A percentile compares a stretch with the other conserved stretches of the same genome.
Evolutionary conservation across 2,329 filamentous ascomycete species (phyloP).

Genomic region (Trichophyton mentagrophytes): DNA sequence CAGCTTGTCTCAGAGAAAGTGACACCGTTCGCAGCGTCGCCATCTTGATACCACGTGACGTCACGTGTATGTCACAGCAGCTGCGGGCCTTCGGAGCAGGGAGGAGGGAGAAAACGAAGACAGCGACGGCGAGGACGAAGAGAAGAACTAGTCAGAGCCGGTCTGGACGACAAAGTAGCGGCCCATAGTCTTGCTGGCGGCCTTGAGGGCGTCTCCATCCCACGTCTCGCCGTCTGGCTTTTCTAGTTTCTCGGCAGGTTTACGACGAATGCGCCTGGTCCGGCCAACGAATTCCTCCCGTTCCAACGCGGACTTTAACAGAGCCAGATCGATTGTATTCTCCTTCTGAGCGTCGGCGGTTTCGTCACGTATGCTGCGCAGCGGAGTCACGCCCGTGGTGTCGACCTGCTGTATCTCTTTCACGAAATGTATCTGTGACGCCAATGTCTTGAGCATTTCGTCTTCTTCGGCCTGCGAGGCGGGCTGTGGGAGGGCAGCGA

Average conservation of each 20-base stretch:
- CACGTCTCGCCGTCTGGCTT: slow-evolving; percentile 39
- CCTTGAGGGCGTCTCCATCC: slow-evolving; percentile 58
- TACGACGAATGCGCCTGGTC: slow-evolving; percentile 36
- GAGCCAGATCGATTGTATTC: slow-evolving; percentile 27
- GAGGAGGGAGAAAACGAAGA: background rate
- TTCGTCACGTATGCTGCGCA: slow-evolving; percentile 68
- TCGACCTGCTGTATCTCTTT: slow-evolving; percentile 68
- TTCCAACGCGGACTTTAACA: slow-evolving; percentile 26
- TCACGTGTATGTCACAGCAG: background rate
- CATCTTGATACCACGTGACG: background rate
- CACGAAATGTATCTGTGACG: slow-evolving; percentile 83
- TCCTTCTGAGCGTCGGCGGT: slow-evolving; percentile 29
- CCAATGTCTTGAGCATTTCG: slow-evolving; percentile 59
- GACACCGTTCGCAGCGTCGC: background rate
- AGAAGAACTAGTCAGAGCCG: background rate
- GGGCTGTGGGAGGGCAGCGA: slow-evolving; percentile 75
- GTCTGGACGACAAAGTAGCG: slow-evolving; percentile 64
- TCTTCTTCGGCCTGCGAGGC: slow-evolving; percentile 49
- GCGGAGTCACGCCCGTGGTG: slow-evolving; percentile 57
- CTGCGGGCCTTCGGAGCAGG: background rate
- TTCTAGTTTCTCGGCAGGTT: slow-evolving; percentile 19
- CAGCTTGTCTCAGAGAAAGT: background rate
- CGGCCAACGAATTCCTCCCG: slow-evolving; percentile 31
- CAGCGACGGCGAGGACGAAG: background rate
- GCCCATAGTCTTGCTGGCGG: slow-evolving; percentile 53